These are phyloP conservation scores for Lasiodiplodia citricola DNA, from an alignment of 2,329 filamentous ascomycete species.

Conservation along the genomic window DNA sequence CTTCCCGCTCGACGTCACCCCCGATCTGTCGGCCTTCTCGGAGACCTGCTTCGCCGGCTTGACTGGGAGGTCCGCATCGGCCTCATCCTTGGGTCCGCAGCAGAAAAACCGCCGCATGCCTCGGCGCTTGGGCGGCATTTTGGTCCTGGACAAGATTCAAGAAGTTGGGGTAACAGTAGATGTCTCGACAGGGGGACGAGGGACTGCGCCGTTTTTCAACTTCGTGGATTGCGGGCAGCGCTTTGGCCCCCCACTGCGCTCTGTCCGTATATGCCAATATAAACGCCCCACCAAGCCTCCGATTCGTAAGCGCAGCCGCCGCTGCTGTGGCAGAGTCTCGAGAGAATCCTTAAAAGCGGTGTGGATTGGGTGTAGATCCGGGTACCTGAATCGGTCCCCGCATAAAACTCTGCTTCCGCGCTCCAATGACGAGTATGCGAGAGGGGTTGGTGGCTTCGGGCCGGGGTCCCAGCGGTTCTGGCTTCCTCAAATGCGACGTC, in stretches of 20 bases:
- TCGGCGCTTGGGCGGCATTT: constrained; percentile 20
- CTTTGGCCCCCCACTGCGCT: constrained; percentile 17
- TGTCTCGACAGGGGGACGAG: constrained; percentile 18
- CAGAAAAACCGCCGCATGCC: constrained; percentile 23
- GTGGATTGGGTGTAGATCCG: constrained; percentile 23
- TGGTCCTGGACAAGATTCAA: constrained; percentile 5
- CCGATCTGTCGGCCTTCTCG: constrained; percentile 16
- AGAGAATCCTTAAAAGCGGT: constrained; percentile 20
- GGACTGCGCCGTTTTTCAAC: constrained; percentile 22
- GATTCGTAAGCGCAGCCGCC: constrained; percentile 18
- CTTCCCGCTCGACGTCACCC: constrained; percentile 12
- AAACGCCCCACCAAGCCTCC: constrained; percentile 17
- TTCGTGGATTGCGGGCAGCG: constrained; percentile 13
- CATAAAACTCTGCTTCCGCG: constrained; percentile 18
- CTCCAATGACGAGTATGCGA: constrained; percentile 7
- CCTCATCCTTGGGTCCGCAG: constrained; percentile 20
- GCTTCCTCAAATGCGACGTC: constrained; percentile 7
- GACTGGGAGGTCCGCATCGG: constrained; percentile 6
- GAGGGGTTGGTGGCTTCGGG: constrained; percentile 21
- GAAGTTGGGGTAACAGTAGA: constrained; percentile 11
- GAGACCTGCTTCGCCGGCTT: constrained; percentile 21
- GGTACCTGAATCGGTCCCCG: constrained; percentile 22
- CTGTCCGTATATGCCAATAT: constrained; percentile 23
- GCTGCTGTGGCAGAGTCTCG: constrained; percentile 8
- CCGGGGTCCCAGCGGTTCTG: constrained; percentile 16